These are phyloP conservation scores for Populus simonii DNA, from an alignment of 345 rosid genomes.

Conservation along the genomic window DNA sequence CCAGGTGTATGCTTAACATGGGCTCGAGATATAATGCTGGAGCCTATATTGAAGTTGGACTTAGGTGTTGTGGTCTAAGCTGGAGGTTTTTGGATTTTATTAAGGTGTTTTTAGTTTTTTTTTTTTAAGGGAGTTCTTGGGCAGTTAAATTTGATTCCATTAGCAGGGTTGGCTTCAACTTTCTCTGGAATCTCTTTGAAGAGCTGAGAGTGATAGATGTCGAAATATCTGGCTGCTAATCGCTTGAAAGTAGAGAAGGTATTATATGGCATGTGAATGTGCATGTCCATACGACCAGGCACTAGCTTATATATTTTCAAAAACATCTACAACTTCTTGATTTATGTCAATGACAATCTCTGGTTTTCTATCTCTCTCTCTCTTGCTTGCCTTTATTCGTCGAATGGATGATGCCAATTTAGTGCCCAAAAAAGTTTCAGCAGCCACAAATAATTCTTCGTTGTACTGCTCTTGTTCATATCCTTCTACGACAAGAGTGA, in stretches of 20 bases:
- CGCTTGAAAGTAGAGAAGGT: slow-evolving; percentile 19
- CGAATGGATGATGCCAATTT: background rate
- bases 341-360: slow-evolving; percentile 14
- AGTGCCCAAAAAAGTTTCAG: slow-evolving; percentile 17
- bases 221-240: slow-evolving; percentile 21
- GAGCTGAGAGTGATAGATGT: background rate
- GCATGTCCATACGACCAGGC: slow-evolving; percentile 27
- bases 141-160: too few relatives aligned
- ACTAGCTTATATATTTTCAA: slow-evolving; percentile 13
- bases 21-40: too few relatives aligned
- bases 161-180: background rate
- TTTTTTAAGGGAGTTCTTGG: too few relatives aligned
- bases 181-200: background rate
- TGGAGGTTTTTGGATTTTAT: too few relatives aligned
- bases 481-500: slow-evolving; percentile 23
- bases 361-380: background rate
- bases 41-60: too few relatives aligned
- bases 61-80: too few relatives aligned
- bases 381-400: slow-evolving; percentile 22
- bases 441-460: slow-evolving; percentile 20
- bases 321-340: slow-evolving; percentile 27
- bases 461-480: slow-evolving; percentile 16
- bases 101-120: too few relatives aligned
- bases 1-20: too few relatives aligned
- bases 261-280: slow-evolving; percentile 20